These are phyloP conservation scores for Citrullus colocynthis DNA, from an alignment of 306 rosid species.

Conservation along the genomic window DNA sequence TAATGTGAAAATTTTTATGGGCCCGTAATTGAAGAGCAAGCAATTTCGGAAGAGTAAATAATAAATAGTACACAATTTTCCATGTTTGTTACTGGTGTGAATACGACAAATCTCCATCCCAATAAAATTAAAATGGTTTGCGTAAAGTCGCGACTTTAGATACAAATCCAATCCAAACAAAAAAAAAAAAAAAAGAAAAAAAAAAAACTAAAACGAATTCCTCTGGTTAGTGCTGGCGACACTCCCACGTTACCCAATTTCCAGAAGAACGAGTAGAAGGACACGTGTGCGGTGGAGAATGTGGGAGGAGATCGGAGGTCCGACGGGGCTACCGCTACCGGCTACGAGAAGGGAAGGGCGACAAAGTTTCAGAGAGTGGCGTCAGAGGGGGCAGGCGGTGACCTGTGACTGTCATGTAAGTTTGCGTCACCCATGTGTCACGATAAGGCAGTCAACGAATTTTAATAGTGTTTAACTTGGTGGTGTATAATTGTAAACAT, in stretches of 20 bases:
- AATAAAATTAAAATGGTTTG: conserved; percentile 1
- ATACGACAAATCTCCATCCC: conserved; percentile 3
- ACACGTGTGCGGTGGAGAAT: conserved; percentile 9
- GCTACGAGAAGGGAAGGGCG: not conserved
- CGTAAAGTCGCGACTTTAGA: not conserved
- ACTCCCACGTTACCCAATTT: not conserved
- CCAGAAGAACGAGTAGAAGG: not conserved
- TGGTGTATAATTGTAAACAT: not conserved
- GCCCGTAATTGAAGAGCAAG: not conserved
- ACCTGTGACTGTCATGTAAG: conserved; percentile 14
- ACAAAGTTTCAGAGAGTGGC: conserved; percentile 19
- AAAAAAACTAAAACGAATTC: not conserved
- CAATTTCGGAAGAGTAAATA: not conserved
- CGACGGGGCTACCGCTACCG: not conserved
- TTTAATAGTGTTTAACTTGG: not conserved
- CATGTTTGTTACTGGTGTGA: not conserved
- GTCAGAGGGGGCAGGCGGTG: conserved; percentile 5
- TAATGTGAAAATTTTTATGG: not conserved
- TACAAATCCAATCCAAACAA: not conserved
- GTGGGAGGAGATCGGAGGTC: not conserved
- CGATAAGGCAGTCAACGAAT: conserved; percentile 15
- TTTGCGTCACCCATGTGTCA: conserved; percentile 27
- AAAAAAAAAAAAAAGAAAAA: not conserved
- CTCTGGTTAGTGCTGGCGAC: not conserved
- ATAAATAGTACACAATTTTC: not conserved